phyloP scores from a whole-genome alignment of 2,329 filamentous ascomycete species.

The Aureobasidium sp. region DNA sequence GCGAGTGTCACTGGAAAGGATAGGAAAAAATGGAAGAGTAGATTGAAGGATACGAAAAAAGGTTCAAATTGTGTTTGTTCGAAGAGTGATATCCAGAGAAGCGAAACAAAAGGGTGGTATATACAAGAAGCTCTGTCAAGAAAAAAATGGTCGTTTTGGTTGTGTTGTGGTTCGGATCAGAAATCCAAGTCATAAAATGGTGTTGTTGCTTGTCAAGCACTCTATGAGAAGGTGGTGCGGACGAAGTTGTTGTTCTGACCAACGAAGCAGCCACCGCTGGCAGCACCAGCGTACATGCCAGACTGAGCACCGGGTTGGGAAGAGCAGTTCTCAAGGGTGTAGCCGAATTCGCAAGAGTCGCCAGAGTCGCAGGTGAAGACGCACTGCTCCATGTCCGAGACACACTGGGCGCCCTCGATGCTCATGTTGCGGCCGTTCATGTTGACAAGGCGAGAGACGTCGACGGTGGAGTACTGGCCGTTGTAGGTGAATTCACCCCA shows the following conservation, averaged over 20 bases:
- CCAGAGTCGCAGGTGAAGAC: conserved; percentile 12
- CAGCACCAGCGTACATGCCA: conserved; percentile 12
- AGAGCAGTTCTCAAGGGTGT: conserved; percentile 13
- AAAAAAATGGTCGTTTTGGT: neutral
- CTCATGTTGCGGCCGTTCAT: conserved; percentile 15
- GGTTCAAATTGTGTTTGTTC: neutral
- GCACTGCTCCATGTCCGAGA: conserved; percentile 10
- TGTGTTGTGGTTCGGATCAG: neutral
- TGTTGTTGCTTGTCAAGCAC: neutral
- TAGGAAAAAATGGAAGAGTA: too few species aligned
- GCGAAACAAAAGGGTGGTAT: conserved; percentile 5
- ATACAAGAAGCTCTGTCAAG: conserved; percentile 5
- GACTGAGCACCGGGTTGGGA: conserved; percentile 7
- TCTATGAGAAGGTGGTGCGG: conserved; percentile 9
- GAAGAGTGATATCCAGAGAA: conserved; percentile 13
- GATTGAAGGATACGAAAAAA: neutral
- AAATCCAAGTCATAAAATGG: neutral
- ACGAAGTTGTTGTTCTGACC: conserved; percentile 13
- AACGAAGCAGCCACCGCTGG: conserved; percentile 13
- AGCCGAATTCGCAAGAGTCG: conserved; percentile 4
- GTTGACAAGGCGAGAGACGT: conserved; percentile 16
- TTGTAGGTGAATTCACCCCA: conserved; percentile 17
- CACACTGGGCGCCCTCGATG: conserved; percentile 5
- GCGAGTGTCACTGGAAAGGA: neutral
- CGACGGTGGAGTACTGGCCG: conserved; percentile 15